phyloP scores from a whole-genome alignment of 306 rosid species.

The Abrus precatorius region DNA sequence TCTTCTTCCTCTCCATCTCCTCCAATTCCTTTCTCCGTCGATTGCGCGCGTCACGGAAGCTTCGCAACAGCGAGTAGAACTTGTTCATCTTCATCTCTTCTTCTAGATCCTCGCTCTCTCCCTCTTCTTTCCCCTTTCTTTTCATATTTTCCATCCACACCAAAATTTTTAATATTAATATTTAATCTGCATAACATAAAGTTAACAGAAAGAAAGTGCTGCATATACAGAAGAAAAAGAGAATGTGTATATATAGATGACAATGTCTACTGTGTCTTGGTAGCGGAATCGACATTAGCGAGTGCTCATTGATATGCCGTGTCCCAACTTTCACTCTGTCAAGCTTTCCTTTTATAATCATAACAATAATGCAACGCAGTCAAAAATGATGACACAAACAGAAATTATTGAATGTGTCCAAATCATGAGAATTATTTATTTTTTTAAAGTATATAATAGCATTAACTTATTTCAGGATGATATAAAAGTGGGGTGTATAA shows the following conservation, averaged over 20 bases:
- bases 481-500: background rate
- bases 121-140: background rate
- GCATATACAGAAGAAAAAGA: background rate
- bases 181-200: background rate
- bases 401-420: background rate
- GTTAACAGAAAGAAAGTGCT: background rate
- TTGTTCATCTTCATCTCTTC: constrained; percentile 50
- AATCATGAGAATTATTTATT: background rate
- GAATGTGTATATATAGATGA: background rate
- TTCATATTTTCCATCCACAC: constrained; percentile 4
- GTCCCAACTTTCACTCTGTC: background rate
- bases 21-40: constrained; percentile 35
- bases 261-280: no score
- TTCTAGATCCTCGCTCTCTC: background rate
- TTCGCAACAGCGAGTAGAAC: constrained; percentile 50
- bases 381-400: background rate
- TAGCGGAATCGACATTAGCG: background rate
- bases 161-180: background rate
- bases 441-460: background rate
- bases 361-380: background rate
- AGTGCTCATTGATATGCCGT: background rate
- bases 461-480: background rate
- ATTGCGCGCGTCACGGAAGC: constrained; percentile 48
- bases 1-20: background rate
- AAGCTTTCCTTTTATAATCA: background rate